phyloP scores from a whole-genome alignment of 768 basidiomycete genomes.

The Pseudohyphozyma bogoriensis region DNA sequence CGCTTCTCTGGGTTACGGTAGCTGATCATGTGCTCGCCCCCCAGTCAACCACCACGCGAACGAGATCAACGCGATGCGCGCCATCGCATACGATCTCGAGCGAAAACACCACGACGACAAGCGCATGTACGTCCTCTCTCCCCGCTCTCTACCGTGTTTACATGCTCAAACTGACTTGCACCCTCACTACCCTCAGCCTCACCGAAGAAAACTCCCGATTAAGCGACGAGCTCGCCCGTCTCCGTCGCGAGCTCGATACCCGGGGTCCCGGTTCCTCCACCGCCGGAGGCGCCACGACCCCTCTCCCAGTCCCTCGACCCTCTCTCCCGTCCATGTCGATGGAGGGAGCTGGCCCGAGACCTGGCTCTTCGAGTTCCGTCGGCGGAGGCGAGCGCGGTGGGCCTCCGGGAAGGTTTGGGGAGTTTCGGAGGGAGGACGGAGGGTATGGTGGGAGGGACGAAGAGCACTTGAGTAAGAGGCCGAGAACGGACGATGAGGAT shows the following conservation, averaged over 20 bases:
- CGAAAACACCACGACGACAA: slow-evolving; percentile 61
- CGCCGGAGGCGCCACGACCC: background rate
- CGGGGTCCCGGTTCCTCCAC: slow-evolving; percentile 6
- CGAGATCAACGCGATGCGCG: slow-evolving; percentile 80
- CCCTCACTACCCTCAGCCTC: no score
- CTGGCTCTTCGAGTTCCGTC: background rate
- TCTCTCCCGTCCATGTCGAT: background rate
- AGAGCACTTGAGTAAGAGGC: slow-evolving; percentile 17
- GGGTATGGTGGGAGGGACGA: background rate
- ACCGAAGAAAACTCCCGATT: slow-evolving; percentile 22
- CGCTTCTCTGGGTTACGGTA: background rate
- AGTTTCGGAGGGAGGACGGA: slow-evolving; percentile 1
- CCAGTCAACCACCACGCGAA: slow-evolving; percentile 57
- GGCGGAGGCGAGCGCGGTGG: no score
- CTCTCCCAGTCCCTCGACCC: background rate
- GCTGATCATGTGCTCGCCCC: background rate
- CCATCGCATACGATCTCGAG: slow-evolving; percentile 85
- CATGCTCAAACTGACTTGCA: background rate
- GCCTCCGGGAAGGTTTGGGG: no score
- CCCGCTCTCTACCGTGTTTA: background rate
- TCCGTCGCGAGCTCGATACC: slow-evolving; percentile 32
- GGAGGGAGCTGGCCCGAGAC: no score
- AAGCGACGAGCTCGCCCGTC: slow-evolving; percentile 31
- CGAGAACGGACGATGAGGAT: slow-evolving; percentile 14
- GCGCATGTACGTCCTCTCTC: slow-evolving; percentile 12